phyloP scores from a whole-genome alignment of 768 basidiomycete species.

The Rickenella mellea region DNA sequence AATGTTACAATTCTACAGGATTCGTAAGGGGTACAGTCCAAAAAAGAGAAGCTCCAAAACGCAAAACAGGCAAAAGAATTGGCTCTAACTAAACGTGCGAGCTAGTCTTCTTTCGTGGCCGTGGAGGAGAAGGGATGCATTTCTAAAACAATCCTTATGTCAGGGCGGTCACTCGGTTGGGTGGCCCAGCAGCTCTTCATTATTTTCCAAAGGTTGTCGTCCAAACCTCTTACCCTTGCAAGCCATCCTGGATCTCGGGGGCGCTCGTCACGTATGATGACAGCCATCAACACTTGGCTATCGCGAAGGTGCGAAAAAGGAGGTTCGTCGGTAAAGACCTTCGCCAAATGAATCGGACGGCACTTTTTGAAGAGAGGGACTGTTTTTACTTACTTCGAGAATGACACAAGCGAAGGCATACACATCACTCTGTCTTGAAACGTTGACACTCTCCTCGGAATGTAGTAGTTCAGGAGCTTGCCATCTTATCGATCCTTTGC shows the following conservation, averaged over 20 bases:
- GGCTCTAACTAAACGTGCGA: too few species aligned
- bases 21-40: too few species aligned
- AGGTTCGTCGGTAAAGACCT: not conserved
- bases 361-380: not conserved
- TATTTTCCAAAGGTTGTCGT: not conserved
- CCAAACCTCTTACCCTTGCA: not conserved
- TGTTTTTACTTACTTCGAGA: constrained; percentile 34
- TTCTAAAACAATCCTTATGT: not conserved
- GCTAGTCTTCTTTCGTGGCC: too few species aligned
- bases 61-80: too few species aligned
- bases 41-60: too few species aligned
- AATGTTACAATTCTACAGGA: too few species aligned
- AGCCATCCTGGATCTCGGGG: not conserved
- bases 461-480: constrained; percentile 40
- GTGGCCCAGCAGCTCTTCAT: not conserved
- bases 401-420: constrained; percentile 53
- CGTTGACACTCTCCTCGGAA: constrained; percentile 10
- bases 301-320: not conserved
- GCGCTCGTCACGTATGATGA: not conserved
- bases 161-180: not conserved
- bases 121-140: too few species aligned
- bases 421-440: constrained; percentile 47
- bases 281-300: not conserved
- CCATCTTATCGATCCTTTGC: constrained; percentile 30
- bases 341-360: not conserved